phyloP scores from a whole-genome alignment of 495 filamentous ascomycete species.

The Venustampulla echinocandica region DNA sequence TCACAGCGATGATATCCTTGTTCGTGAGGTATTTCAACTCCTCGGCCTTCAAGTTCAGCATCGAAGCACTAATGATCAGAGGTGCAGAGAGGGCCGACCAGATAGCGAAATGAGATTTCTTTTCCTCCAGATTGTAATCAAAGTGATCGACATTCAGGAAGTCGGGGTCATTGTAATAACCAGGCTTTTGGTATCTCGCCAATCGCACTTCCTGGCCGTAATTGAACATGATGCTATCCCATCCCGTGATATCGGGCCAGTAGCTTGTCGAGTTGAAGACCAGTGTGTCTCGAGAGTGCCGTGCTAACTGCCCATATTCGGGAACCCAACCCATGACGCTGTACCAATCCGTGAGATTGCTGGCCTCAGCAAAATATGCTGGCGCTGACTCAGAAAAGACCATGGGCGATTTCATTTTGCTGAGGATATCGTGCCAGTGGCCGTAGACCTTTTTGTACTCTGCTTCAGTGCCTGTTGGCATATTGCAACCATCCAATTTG shows the following conservation, averaged over 20 bases:
- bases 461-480: constrained; percentile 7
- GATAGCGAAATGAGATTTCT: constrained; percentile 19
- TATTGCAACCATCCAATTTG: constrained; percentile 30
- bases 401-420: constrained; percentile 10
- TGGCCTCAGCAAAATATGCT: constrained; percentile 15
- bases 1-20: constrained; percentile 38
- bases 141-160: constrained; percentile 19
- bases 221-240: constrained; percentile 18
- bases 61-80: constrained; percentile 17
- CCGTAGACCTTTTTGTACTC: constrained; percentile 13
- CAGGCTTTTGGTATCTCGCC: constrained; percentile 14
- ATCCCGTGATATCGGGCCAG: constrained; percentile 10
- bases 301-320: constrained; percentile 2
- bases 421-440: constrained; percentile 10
- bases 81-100: constrained; percentile 18
- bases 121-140: constrained; percentile 16
- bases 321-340: constrained; percentile 10
- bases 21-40: constrained; percentile 29
- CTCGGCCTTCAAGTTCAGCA: constrained; percentile 5
- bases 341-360: constrained; percentile 18
- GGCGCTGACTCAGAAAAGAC: constrained; percentile 19
- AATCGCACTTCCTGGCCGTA: constrained; percentile 18
- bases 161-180: constrained; percentile 20
- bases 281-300: constrained; percentile 11
- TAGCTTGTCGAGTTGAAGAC: constrained; percentile 10